Evolutionary conservation across 352 stramenopile genomes (phyloP).

Genomic region (Blastocystis sp.): DNA sequence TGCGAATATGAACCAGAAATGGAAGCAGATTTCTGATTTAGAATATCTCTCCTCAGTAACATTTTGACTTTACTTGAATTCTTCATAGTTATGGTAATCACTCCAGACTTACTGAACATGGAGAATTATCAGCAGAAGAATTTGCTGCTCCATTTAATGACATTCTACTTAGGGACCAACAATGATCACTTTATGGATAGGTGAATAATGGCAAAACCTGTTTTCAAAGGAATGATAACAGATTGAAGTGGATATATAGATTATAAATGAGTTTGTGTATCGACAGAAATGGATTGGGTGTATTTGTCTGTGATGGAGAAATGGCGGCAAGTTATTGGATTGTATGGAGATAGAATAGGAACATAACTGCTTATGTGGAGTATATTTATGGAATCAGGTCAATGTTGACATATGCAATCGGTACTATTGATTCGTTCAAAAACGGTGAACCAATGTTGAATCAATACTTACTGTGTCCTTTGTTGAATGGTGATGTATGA

Average conservation of each 20-base stretch:
- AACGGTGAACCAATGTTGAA: no score
- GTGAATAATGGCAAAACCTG: not conserved
- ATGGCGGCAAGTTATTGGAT: no score
- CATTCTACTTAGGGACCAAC: not conserved
- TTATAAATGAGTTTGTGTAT: not conserved
- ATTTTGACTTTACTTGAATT: constrained; percentile 48
- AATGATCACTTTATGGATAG: not conserved
- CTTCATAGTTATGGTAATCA: not conserved
- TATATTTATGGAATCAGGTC: no score
- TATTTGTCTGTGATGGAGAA: no score
- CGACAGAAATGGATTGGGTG: not conserved
- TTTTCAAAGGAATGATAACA: not conserved
- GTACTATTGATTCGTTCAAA: no score
- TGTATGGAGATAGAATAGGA: no score
- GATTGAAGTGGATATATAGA: not conserved
- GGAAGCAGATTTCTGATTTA: constrained; percentile 39
- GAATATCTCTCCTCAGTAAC: constrained; percentile 18
- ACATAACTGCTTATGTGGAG: no score
- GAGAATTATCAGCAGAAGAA: not conserved
- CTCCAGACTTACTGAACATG: not conserved
- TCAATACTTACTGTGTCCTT: not conserved
- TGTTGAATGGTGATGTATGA: not conserved
- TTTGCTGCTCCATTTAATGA: not conserved
- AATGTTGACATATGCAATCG: no score
- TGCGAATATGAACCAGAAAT: not conserved